Base-by-base conservation (phyloP, 768 basidiomycete species). In the Termitomyces eurrhizus region DNA sequence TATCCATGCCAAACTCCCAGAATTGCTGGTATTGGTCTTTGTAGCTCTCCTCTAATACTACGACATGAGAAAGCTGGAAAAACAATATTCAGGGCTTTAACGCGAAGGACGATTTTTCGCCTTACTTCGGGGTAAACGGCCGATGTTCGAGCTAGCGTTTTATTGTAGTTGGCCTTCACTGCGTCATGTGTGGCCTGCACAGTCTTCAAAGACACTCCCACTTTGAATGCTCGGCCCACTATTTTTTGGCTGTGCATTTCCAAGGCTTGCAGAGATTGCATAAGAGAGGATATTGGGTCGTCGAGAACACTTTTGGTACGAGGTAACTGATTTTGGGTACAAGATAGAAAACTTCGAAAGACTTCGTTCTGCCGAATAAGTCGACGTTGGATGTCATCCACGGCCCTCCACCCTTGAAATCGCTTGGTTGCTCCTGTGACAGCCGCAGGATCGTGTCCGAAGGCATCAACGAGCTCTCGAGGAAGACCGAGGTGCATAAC, bases 1-100 rank as follows among this genome's bases (percentile, higher is more conserved):
- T 86, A 59, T 90, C 88, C 81, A 91, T 86, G 18, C 86, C 90
- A 58, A 92, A 75, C 62, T 91, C 90, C 89, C 89, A 92, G 56
- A 92, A 71, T 63, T 90, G 87, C 65, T 92, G 88, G 64, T 90
- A 92, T 60, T 87, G 86, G 66, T 91, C 88, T 65, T 82, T 83
- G 72, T 91, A 91, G 66, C 85, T 89, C 72, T 92, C 90, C 68
- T 92, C 89, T 41, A 92, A 66, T 3, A 81, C 87, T 11, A 87
- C 79, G 44, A 91, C 86, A 49, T 82, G 78, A 2, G 89, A 90
- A 24, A 92, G 77, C 90, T 92, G 56, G 2, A 54, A 60, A 52
- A 46, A 45, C 48, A 18, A 56, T 57, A 24, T 36, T 52, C 7
- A 49, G 29, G 26, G 26, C 64, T 56, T 58, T 44, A 36, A 32